phyloP scores from a whole-genome alignment of 2,329 filamentous ascomycete species.

The Fusarium anguioides region DNA sequence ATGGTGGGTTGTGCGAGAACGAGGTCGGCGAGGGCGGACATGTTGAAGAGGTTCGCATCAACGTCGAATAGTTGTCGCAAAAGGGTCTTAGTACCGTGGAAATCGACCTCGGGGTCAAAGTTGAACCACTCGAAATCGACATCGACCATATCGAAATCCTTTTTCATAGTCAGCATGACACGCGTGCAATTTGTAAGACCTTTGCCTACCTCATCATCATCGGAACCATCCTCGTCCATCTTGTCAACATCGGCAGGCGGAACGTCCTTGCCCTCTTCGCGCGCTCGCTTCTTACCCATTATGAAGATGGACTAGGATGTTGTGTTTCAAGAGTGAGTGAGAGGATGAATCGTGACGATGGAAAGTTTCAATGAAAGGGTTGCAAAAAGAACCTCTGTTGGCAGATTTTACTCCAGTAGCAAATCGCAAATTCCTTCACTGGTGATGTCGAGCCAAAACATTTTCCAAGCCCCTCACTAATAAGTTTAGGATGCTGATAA shows the following conservation, averaged over 20 bases:
- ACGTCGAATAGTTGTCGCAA: conserved; percentile 92
- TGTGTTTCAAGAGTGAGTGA: neutral
- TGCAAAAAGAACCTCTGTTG: conserved; percentile 1
- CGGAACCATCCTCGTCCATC: conserved; percentile 64
- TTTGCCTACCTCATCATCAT: conserved; percentile 63
- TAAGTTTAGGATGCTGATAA: conserved; percentile 25
- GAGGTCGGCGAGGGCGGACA: conserved; percentile 86
- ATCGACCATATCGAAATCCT: conserved; percentile 93
- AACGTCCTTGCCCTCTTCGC: conserved; percentile 59
- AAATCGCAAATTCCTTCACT: conserved; percentile 26
- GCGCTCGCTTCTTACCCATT: conserved; percentile 64
- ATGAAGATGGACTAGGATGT: conserved; percentile 12
- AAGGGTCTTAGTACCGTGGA: conserved; percentile 92
- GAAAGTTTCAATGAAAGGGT: neutral
- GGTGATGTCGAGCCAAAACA: conserved; percentile 45
- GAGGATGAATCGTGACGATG: neutral
- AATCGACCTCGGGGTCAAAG: conserved; percentile 88
- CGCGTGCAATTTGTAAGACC: conserved; percentile 18
- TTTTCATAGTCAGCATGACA: conserved; percentile 16
- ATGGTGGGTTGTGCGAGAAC: conserved; percentile 88
- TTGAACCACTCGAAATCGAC: conserved; percentile 99
- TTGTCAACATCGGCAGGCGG: conserved; percentile 56
- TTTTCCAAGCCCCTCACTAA: conserved; percentile 58
- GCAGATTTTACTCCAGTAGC: conserved; percentile 9
- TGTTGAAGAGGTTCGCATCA: conserved; percentile 85